Evolutionary conservation across 129 eudicot species (phyloP).

Genomic region (Escallonia rubra): DNA sequence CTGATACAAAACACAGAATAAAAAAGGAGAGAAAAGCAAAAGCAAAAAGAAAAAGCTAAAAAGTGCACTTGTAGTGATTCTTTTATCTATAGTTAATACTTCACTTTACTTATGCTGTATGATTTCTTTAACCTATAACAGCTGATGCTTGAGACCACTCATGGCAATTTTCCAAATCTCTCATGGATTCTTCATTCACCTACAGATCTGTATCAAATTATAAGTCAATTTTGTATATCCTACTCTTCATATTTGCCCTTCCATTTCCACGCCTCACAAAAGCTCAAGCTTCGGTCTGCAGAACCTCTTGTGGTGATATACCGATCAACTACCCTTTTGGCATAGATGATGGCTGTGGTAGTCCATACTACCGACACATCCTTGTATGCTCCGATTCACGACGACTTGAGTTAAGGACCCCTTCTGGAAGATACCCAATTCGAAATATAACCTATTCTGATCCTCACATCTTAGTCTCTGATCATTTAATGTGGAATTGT

Average conservation of each 20-base stretch:
- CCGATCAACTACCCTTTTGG: slow-evolving; percentile 88
- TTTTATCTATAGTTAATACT: slow-evolving; percentile 1
- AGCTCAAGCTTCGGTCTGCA: slow-evolving; percentile 57
- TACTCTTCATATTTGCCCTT: not conserved
- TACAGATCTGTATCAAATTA: not conserved
- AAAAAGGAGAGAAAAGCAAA: slow-evolving; percentile 10
- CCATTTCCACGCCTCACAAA: slow-evolving; percentile 14
- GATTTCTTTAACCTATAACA: not conserved
- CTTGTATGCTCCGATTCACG: slow-evolving; percentile 53
- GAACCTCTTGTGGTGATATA: slow-evolving; percentile 73
- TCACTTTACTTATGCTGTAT: slow-evolving; percentile 6
- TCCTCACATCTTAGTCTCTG: slow-evolving; percentile 71
- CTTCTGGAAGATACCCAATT: slow-evolving; percentile 70
- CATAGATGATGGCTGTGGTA: slow-evolving; percentile 95
- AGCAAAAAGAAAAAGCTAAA: slow-evolving; percentile 16
- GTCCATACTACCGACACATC: slow-evolving; percentile 76
- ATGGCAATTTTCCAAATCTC: not conserved
- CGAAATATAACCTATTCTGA: slow-evolving; percentile 55
- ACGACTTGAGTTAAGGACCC: slow-evolving; percentile 69
- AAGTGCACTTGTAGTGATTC: slow-evolving; percentile 4
- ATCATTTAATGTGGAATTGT: slow-evolving; percentile 87
- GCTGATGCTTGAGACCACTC: not conserved
- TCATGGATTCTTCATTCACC: slow-evolving; percentile 13
- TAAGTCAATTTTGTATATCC: not conserved
- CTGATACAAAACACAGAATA: not conserved